phyloP scores from a whole-genome alignment of 2,329 filamentous ascomycete genomes.

The Calonectria multiphialidica region DNA sequence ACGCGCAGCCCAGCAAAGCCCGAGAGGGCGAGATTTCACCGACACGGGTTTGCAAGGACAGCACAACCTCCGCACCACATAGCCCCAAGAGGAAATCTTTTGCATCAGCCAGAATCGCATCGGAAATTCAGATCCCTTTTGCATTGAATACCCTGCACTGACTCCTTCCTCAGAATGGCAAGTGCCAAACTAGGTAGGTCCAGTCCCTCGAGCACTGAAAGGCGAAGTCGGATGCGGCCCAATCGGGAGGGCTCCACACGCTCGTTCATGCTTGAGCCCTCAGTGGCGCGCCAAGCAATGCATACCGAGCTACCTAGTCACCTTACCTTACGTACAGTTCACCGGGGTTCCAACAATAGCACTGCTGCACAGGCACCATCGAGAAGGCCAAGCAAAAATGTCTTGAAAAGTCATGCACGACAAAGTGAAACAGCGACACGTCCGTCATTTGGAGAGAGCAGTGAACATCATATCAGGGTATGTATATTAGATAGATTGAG shows the following conservation, averaged over 20 bases:
- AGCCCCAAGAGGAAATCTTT: slow-evolving; percentile 3
- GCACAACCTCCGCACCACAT: neutral
- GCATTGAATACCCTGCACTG: neutral
- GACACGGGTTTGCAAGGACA: neutral
- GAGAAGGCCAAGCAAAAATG: neutral
- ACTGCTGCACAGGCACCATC: neutral
- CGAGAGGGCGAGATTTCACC: slow-evolving; percentile 9
- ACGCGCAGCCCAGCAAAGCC: neutral
- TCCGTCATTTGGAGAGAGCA: slow-evolving; percentile 14
- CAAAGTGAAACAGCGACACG: neutral
- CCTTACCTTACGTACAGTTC: neutral
- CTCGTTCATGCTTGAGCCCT: slow-evolving; percentile 22
- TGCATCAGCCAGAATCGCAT: neutral
- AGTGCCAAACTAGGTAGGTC: slow-evolving; percentile 19
- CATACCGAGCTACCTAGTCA: slow-evolving; percentile 9
- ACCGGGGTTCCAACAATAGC: slow-evolving; percentile 6
- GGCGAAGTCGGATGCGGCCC: slow-evolving; percentile 21
- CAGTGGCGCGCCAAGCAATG: slow-evolving; percentile 25
- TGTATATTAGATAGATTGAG: slow-evolving; percentile 23
- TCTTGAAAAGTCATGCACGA: neutral
- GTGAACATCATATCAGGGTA: slow-evolving; percentile 27
- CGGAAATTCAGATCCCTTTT: neutral
- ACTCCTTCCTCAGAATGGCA: slow-evolving; percentile 2
- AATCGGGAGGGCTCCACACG: slow-evolving; percentile 23
- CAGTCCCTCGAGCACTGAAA: neutral